These are phyloP conservation scores for Celoporthe dispersa DNA, from an alignment of 2,329 filamentous ascomycete genomes.

Conservation along the genomic window DNA sequence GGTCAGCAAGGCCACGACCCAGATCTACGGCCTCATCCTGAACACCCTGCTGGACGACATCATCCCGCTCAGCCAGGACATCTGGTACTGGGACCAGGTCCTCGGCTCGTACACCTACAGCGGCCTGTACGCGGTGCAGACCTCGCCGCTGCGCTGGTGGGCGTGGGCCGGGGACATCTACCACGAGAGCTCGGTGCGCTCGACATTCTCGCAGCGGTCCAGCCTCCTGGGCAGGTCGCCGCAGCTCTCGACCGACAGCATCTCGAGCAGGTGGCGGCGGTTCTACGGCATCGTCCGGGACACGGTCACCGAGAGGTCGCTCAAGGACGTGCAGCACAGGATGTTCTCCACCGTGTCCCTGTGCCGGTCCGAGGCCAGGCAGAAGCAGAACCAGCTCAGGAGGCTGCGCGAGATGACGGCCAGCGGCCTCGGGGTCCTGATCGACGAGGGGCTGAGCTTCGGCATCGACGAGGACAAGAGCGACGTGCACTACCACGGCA, in stretches of 20 bases:
- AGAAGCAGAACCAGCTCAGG: conserved; percentile 73
- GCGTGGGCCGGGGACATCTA: conserved; percentile 73
- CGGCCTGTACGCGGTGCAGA: conserved; percentile 84
- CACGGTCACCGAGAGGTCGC: conserved; percentile 73
- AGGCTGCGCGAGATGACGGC: conserved; percentile 80
- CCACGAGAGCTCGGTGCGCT: conserved; percentile 58
- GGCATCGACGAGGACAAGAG: conserved; percentile 60
- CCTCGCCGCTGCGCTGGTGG: conserved; percentile 76
- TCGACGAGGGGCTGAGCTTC: conserved; percentile 82
- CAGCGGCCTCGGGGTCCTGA: conserved; percentile 82
- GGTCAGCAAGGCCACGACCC: conserved; percentile 88
- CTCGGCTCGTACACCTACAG: conserved; percentile 78
- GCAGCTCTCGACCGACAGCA: conserved; percentile 31
- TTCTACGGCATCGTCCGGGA: conserved; percentile 84
- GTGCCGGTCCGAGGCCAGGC: conserved; percentile 73
- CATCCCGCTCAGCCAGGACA: conserved; percentile 80
- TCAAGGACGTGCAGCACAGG: conserved; percentile 71
- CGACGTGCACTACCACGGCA: conserved; percentile 46
- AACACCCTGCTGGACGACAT: conserved; percentile 81
- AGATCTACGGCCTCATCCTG: conserved; percentile 82
- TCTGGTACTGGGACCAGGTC: conserved; percentile 95
- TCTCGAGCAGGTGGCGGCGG: conserved; percentile 61
- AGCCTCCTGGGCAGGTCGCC: conserved; percentile 25
- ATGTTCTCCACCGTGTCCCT: conserved; percentile 80
- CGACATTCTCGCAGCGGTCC: conserved; percentile 36